Evolutionary conservation across 441 rosid species (phyloP).

Genomic region (Capsella rubella): DNA sequence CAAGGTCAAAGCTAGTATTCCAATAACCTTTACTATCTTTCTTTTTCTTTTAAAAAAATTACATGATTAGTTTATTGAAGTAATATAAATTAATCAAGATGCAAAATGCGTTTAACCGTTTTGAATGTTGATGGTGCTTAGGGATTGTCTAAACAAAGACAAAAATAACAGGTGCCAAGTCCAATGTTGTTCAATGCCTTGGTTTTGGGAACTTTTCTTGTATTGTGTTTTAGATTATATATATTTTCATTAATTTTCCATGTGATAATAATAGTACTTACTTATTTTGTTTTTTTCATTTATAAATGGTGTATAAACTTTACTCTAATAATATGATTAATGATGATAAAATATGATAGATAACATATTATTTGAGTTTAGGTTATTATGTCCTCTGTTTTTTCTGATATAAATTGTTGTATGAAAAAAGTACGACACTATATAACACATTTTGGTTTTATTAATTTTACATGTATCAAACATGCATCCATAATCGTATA

Average conservation of each 20-base stretch:
- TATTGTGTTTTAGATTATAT: constrained; percentile 7
- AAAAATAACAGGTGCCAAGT: constrained; percentile 17
- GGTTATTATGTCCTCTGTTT: background rate
- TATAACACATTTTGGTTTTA: background rate
- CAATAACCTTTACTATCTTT: constrained; percentile 31
- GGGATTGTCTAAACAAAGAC: constrained; percentile 38
- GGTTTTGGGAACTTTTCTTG: constrained; percentile 39
- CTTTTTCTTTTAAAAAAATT: constrained; percentile 7
- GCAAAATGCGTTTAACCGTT: constrained; percentile 35
- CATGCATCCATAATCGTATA: background rate
- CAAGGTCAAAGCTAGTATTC: constrained; percentile 47
- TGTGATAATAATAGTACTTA: background rate
- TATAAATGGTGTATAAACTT: background rate
- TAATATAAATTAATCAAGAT: background rate
- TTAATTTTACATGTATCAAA: background rate
- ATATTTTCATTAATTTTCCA: background rate
- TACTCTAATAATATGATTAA: background rate
- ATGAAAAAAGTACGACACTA: background rate
- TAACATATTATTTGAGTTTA: background rate
- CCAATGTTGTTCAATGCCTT: constrained; percentile 49
- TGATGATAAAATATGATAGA: background rate
- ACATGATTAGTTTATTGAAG: background rate
- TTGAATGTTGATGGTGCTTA: constrained; percentile 27
- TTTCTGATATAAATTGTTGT: background rate
- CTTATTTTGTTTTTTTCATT: background rate